Percentiles rank a stretch among this genome's conserved stretches.
Evolutionary conservation across 1,284 basidiomycete genomes (phyloP).

Genomic region (Mycena sp.): DNA sequence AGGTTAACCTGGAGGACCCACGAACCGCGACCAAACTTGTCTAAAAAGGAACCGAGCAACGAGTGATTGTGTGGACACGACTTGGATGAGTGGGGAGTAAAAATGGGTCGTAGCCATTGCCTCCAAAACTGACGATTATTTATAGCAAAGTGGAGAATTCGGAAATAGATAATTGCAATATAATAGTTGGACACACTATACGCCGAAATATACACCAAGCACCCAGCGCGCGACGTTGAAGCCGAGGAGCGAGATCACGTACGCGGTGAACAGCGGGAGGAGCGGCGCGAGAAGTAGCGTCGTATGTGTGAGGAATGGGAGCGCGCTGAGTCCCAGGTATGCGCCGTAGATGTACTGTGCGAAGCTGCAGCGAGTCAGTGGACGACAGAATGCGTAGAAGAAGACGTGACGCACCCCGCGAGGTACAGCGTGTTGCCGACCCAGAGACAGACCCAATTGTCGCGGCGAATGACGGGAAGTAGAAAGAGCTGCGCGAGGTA

Average conservation of each 20-base stretch:
- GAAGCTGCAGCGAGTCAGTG: conserved; percentile 56
- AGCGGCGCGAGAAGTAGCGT: conserved; percentile 89
- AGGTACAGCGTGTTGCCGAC: conserved; percentile 95
- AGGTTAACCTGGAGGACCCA: no score
- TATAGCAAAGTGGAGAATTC: no score
- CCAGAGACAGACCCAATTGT: conserved; percentile 92
- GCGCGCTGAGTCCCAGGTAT: conserved; percentile 88
- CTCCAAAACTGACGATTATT: no score
- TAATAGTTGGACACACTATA: no score
- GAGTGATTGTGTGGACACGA: no score
- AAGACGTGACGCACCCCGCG: conserved; percentile 66
- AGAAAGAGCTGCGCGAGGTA: conserved; percentile 89
- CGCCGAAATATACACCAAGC: conserved; percentile 76
- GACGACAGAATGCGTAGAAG: conserved; percentile 52
- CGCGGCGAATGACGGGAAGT: conserved; percentile 81
- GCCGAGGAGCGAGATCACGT: conserved; percentile 87
- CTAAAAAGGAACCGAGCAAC: no score
- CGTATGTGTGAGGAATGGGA: conserved; percentile 91
- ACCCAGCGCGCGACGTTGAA: conserved; percentile 89
- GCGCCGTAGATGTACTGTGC: conserved; percentile 92
- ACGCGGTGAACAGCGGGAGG: conserved; percentile 84
- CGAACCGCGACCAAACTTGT: no score
- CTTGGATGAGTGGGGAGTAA: no score
- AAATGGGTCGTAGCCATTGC: no score
- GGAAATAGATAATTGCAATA: no score